Percentiles rank a stretch among this genome's conserved stretches.
Evolutionary conservation across 2,329 filamentous ascomycete genomes (phyloP).

Genomic region (Onygenales sp.): DNA sequence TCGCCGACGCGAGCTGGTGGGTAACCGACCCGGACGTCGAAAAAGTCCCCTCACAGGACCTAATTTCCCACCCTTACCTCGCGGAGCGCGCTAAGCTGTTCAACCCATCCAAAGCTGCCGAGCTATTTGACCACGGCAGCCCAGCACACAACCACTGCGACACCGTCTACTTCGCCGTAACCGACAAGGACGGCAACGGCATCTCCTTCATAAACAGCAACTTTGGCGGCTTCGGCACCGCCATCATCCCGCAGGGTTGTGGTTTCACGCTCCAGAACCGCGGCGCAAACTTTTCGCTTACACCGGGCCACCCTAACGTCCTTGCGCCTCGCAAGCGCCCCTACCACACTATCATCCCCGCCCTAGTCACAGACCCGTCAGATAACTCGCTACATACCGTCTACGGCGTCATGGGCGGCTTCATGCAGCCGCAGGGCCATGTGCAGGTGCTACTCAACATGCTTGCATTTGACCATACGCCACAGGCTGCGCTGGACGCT

Average conservation of each 20-base stretch:
- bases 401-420: slow-evolving; percentile 95
- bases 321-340: slow-evolving; percentile 76
- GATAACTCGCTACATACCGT: slow-evolving; percentile 72
- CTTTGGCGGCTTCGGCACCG: slow-evolving; percentile 76
- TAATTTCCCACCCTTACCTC: slow-evolving; percentile 68
- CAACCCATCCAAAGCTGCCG: slow-evolving; percentile 41
- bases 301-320: slow-evolving; percentile 62
- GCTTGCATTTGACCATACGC: slow-evolving; percentile 68
- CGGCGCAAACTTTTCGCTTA: slow-evolving; percentile 72
- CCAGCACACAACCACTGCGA: slow-evolving; percentile 80
- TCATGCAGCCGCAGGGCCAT: slow-evolving; percentile 97
- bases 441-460: slow-evolving; percentile 89
- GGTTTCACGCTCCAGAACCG: slow-evolving; percentile 95
- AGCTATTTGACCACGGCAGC: slow-evolving; percentile 59
- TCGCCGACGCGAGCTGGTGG: slow-evolving; percentile 85
- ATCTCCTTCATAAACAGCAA: slow-evolving; percentile 97
- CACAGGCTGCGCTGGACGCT: slow-evolving; percentile 82
- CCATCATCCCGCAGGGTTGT: slow-evolving; percentile 73
- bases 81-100: slow-evolving; percentile 59
- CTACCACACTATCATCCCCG: slow-evolving; percentile 97
- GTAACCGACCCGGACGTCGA: slow-evolving; percentile 70
- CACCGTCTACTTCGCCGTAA: slow-evolving; percentile 86
- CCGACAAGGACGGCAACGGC: slow-evolving; percentile 75
- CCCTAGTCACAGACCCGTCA: slow-evolving; percentile 66
- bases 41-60: slow-evolving; percentile 57